phyloP scores from a whole-genome alignment of 2,329 filamentous ascomycete genomes.

The Paecilomyces variotii region DNA sequence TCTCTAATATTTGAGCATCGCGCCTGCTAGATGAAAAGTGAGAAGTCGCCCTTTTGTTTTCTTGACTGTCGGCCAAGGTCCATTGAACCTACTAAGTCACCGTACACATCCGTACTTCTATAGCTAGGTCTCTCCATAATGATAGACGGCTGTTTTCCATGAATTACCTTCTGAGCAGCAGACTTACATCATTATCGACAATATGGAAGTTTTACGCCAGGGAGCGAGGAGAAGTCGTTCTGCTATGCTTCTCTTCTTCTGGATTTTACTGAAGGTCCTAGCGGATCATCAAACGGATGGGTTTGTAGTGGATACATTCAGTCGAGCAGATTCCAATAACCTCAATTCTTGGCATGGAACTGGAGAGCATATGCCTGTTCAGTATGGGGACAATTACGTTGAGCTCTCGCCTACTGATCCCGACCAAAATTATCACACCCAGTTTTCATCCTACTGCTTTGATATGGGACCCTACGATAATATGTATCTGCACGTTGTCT shows the following conservation, averaged over 20 bases:
- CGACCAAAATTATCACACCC: conserved; percentile 55
- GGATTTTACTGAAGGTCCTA: neutral
- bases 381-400: conserved; percentile 45
- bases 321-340: conserved; percentile 45
- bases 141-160: neutral
- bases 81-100: too few relatives aligned
- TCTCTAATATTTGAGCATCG: neutral
- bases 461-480: conserved; percentile 48
- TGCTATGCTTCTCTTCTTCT: neutral
- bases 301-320: conserved; percentile 55
- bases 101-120: too few relatives aligned
- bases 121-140: neutral
- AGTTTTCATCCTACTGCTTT: conserved; percentile 48
- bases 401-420: conserved; percentile 52
- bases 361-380: conserved; percentile 51
- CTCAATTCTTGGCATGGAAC: conserved; percentile 59
- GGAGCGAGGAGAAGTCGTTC: neutral
- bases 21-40: neutral
- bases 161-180: neutral
- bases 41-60: too few relatives aligned
- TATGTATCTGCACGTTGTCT: conserved; percentile 58
- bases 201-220: neutral
- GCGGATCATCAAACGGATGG: conserved; percentile 2
- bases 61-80: too few relatives aligned
- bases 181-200: neutral